phyloP scores from a whole-genome alignment of 2,329 filamentous ascomycete genomes.

The Apiospora arundinis region DNA sequence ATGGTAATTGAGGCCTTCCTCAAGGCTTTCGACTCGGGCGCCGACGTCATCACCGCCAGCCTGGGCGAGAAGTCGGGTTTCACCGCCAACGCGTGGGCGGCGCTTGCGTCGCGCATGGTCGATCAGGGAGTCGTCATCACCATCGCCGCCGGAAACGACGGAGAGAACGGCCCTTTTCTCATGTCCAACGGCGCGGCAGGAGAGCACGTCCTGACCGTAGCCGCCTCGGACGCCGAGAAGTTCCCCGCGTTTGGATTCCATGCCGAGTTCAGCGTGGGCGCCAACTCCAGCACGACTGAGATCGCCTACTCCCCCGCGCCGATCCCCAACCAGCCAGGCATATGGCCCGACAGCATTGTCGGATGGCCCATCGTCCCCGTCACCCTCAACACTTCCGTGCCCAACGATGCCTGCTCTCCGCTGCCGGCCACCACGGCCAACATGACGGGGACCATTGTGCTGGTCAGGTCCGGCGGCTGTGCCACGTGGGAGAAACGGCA shows the following conservation, averaged over 20 bases:
- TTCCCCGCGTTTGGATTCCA: constrained; percentile 32
- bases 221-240: constrained; percentile 30
- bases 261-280: constrained; percentile 31
- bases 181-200: constrained; percentile 36
- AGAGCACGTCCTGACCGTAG: constrained; percentile 35
- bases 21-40: constrained; percentile 34
- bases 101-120: constrained; percentile 49
- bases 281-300: constrained; percentile 32
- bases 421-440: constrained; percentile 30
- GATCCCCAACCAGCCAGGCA: constrained; percentile 4
- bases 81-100: constrained; percentile 48
- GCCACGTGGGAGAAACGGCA: constrained; percentile 32
- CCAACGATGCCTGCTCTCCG: constrained; percentile 34
- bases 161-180: constrained; percentile 34
- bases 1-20: constrained; percentile 33
- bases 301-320: constrained; percentile 34
- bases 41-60: constrained; percentile 35
- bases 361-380: constrained; percentile 36
- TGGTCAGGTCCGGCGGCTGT: constrained; percentile 31
- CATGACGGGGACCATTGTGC: constrained; percentile 28
- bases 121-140: constrained; percentile 37
- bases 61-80: constrained; percentile 32
- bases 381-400: constrained; percentile 34
- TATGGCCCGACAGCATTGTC: constrained; percentile 33
- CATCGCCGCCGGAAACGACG: constrained; percentile 33